A percentile compares a stretch with the other conserved stretches of the same genome.
These are phyloP conservation scores for Phylloporus arenicola DNA, from an alignment of 768 basidiomycete species.

Conservation along the genomic window DNA sequence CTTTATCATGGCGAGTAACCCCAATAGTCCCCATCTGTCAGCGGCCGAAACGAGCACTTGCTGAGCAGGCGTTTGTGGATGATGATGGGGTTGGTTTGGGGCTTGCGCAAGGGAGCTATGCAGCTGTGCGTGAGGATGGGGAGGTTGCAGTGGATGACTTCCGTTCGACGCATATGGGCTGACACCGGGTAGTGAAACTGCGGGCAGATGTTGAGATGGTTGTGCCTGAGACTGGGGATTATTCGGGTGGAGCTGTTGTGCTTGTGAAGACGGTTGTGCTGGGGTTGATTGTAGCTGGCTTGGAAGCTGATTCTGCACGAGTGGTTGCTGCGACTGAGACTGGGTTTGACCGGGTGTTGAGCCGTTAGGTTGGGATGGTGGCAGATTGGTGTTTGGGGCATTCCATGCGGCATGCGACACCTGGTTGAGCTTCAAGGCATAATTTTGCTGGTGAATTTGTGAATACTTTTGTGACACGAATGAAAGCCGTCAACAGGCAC, in stretches of 20 bases:
- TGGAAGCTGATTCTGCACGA: conserved; percentile 20
- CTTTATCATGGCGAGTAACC: conserved; percentile 82
- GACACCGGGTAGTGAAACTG: conserved; percentile 40
- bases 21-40: conserved; percentile 90
- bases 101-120: conserved; percentile 26
- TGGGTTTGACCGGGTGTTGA: conserved; percentile 22
- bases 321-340: conserved; percentile 22
- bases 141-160: conserved; percentile 30
- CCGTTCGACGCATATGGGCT: conserved; percentile 32
- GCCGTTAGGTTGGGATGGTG: conserved; percentile 27
- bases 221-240: conserved; percentile 28
- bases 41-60: conserved; percentile 90
- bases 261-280: conserved; percentile 26
- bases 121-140: conserved; percentile 34
- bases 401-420: conserved; percentile 62
- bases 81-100: conserved; percentile 37
- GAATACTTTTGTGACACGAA: conserved; percentile 1
- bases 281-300: conserved; percentile 16
- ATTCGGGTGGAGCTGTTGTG: conserved; percentile 26
- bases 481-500: not conserved
- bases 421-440: conserved; percentile 59
- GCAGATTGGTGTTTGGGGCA: conserved; percentile 47
- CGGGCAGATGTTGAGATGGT: conserved; percentile 46
- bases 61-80: conserved; percentile 86
- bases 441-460: conserved; percentile 45